Base-by-base conservation (phyloP, 192 early-diverging fungal species). In the Coemansia sp. region DNA sequence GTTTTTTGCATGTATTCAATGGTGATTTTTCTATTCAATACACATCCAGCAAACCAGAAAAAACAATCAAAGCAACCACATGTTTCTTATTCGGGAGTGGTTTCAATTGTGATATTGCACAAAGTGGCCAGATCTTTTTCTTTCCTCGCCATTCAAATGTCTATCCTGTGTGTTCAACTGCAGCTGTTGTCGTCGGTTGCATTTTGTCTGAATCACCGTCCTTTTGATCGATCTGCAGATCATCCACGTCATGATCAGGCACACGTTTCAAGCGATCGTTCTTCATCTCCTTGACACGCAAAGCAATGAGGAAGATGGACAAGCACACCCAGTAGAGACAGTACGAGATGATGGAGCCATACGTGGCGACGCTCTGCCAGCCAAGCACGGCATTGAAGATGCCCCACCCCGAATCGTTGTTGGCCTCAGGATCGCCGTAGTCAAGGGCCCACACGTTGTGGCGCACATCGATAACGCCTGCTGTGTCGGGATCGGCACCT, bases 321-420 rank as follows among this genome's bases (percentile, higher is more conserved):
- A 94, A 33, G 13, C 66, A 69, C 0, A 86, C 62, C 94, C 95
- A 97, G 77, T 93, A 95, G 2, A 89, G 57, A 66, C 87, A 88
- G 82, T 97, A 97, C 4, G 85, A 86, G 49, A 85, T 72, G 30
- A 94, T 84, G 42, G 88, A 86, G 45, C 88, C 93, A 45, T 85
- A 64, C 0, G 91, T 94, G 7, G 90, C 92, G 23, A 85, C 76
- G 60, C 88, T 89, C 59, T 72, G 86, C 90, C 93, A 95, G 4
- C 94, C 93, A 30, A 92, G 64, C 21, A 95, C 67, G 3, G 90
- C 84, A 60, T 89, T 86, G 66, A 93, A 88, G 58, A 97, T 85
- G 30, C 78, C 70, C 87, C 87, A 94, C 25, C 86, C 87, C 26
- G 64, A 70, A 34, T 69, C 56, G 16, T 82, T 67, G 45, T 74